These are phyloP conservation scores for Lyophyllum atratum DNA, from an alignment of 768 basidiomycete genomes.

Conservation along the genomic window DNA sequence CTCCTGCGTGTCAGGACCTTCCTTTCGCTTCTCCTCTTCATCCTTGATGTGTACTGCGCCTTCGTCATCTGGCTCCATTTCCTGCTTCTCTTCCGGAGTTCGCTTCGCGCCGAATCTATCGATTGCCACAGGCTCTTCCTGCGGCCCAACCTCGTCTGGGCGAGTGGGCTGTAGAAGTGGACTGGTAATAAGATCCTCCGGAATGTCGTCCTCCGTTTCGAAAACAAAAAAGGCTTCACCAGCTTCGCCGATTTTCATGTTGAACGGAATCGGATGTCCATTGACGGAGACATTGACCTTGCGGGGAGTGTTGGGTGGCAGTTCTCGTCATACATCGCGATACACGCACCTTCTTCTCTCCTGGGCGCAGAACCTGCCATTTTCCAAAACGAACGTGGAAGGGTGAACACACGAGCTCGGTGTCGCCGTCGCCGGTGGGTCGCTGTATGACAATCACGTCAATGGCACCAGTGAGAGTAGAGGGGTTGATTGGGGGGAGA, in stretches of 20 bases:
- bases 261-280: conserved; percentile 82
- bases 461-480: conserved; percentile 97
- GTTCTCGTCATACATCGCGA: background rate
- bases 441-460: conserved; percentile 96
- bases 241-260: conserved; percentile 98
- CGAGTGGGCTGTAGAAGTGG: conserved; percentile 78
- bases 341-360: conserved; percentile 82
- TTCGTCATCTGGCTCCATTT: conserved; percentile 9
- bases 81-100: conserved; percentile 27
- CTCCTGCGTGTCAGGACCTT: conserved; percentile 38
- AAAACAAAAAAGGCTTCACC: conserved; percentile 99
- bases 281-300: conserved; percentile 92
- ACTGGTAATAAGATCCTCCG: conserved; percentile 90
- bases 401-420: conserved; percentile 85
- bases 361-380: conserved; percentile 90
- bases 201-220: conserved; percentile 94
- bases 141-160: conserved; percentile 35
- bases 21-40: conserved; percentile 11
- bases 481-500: conserved; percentile 84
- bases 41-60: background rate
- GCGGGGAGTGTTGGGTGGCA: background rate
- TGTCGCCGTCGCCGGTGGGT: conserved; percentile 59
- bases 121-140: conserved; percentile 24
- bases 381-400: conserved; percentile 99
- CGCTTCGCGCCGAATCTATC: conserved; percentile 46